These are phyloP conservation scores for Solanum pimpinellifolium DNA, from an alignment of 257 asterid genomes.

Conservation along the genomic window DNA sequence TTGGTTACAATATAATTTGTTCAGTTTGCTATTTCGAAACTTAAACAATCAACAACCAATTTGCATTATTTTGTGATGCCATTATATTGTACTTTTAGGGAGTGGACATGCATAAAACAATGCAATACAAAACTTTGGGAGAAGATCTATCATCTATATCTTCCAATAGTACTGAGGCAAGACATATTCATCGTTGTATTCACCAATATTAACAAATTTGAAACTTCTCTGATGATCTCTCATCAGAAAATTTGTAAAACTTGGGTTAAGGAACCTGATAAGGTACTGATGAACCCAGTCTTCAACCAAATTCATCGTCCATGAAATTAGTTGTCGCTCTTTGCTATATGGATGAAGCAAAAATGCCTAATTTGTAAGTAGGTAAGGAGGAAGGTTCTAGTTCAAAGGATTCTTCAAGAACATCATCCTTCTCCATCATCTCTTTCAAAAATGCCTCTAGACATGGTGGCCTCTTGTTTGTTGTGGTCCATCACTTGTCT, in stretches of 20 bases:
- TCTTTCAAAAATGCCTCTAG: too few relatives aligned
- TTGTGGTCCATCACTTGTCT: too few relatives aligned
- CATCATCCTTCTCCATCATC: too few relatives aligned
- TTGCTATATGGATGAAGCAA: too few relatives aligned
- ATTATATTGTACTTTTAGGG: not conserved
- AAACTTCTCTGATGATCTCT: constrained; percentile 10
- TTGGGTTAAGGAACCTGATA: constrained; percentile 10
- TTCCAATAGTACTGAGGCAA: constrained; percentile 23
- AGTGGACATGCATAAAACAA: constrained; percentile 3
- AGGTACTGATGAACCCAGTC: not conserved
- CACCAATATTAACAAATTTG: constrained; percentile 25
- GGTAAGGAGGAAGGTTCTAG: too few relatives aligned
- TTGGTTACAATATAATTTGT: not conserved
- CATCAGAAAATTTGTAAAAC: constrained; percentile 15
- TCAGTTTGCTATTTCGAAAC: not conserved
- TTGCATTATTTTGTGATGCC: constrained; percentile 9
- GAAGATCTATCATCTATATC: not conserved
- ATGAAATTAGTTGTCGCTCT: too few relatives aligned
- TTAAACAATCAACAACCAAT: not conserved
- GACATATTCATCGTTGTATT: constrained; percentile 14
- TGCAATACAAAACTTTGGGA: not conserved
- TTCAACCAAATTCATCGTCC: not conserved
- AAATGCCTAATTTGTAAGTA: too few relatives aligned
- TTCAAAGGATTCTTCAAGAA: too few relatives aligned
- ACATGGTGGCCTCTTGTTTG: too few relatives aligned